Percentiles rank a stretch among this genome's conserved stretches.
Evolutionary conservation across 2,329 filamentous ascomycete genomes (phyloP).

Genomic region (Colletotrichum sp.): DNA sequence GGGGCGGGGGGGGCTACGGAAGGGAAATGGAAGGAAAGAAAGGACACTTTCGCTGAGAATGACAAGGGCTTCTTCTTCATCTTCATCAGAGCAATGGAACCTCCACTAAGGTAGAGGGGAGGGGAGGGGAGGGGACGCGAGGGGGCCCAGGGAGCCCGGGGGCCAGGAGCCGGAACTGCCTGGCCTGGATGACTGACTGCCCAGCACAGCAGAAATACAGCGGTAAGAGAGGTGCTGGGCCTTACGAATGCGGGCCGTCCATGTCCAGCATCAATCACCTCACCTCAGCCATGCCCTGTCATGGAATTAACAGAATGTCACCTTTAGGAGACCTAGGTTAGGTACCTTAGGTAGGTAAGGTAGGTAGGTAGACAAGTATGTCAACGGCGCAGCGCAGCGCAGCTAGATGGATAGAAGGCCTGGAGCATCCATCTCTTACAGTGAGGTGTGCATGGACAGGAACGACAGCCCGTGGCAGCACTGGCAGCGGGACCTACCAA

Average conservation of each 20-base stretch:
- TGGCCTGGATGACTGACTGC: neutral
- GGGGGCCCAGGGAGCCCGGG: neutral
- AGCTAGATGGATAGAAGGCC: neutral
- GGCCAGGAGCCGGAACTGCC: neutral
- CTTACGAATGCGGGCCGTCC: neutral
- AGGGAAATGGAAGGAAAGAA: neutral
- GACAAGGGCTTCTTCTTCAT: neutral
- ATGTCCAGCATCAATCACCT: neutral
- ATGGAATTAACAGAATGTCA: neutral
- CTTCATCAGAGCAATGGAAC: neutral
- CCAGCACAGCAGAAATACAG: neutral
- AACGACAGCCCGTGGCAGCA: neutral
- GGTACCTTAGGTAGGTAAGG: too few relatives aligned
- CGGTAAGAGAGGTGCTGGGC: neutral
- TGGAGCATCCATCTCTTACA: neutral
- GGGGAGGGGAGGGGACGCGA: too few relatives aligned
- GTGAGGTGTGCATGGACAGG: neutral
- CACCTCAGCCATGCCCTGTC: neutral
- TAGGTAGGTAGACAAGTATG: neutral
- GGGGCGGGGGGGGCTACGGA: neutral
- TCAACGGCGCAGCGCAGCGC: neutral
- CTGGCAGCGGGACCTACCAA: neutral
- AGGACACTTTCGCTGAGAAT: neutral
- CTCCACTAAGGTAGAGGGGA: too few relatives aligned
- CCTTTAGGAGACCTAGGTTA: neutral